These are phyloP conservation scores for Pythium diclinum DNA, from an alignment of 352 stramenopile genomes.

Conservation along the genomic window DNA sequence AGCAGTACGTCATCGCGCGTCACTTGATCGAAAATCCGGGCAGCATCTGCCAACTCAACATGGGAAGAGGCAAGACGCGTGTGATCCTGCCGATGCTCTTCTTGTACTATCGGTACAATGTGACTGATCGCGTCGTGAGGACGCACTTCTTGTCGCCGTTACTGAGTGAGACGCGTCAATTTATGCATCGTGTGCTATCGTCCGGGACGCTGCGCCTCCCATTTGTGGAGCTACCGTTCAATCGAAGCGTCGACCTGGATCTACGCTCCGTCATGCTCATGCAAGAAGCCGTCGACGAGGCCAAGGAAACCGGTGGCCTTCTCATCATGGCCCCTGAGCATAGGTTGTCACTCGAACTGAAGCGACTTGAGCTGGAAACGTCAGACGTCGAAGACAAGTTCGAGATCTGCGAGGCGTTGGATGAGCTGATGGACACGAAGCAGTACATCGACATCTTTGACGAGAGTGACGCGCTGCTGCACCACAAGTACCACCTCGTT, in stretches of 20 bases:
- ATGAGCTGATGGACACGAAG: slow-evolving; percentile 43
- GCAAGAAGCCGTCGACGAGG: slow-evolving; percentile 33
- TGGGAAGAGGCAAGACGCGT: slow-evolving; percentile 81
- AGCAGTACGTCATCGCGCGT: slow-evolving; percentile 65
- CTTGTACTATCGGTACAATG: slow-evolving; percentile 46
- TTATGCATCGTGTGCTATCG: slow-evolving; percentile 56
- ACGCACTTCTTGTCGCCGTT: slow-evolving; percentile 56
- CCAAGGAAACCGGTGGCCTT: slow-evolving; percentile 36
- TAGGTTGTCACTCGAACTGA: slow-evolving; percentile 86
- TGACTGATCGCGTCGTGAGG: slow-evolving; percentile 31
- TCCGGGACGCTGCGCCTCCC: slow-evolving; percentile 34
- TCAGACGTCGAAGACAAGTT: slow-evolving; percentile 1
- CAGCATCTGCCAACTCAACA: slow-evolving; percentile 78
- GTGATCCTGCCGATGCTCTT: slow-evolving; percentile 88
- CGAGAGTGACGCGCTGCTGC: slow-evolving; percentile 84
- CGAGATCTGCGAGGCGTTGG: slow-evolving; percentile 19
- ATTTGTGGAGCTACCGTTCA: slow-evolving; percentile 62
- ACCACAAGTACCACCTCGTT: slow-evolving; percentile 86
- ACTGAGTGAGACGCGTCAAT: slow-evolving; percentile 55
- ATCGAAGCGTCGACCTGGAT: slow-evolving; percentile 47
- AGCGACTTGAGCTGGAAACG: slow-evolving; percentile 45
- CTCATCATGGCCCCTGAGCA: slow-evolving; percentile 82
- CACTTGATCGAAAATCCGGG: slow-evolving; percentile 64
- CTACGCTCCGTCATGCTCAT: slow-evolving; percentile 29
- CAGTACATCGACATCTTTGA: slow-evolving; percentile 83